Conservation (phyloP, 495 filamentous ascomycete species). For the Penicillium waksmanii region DNA sequence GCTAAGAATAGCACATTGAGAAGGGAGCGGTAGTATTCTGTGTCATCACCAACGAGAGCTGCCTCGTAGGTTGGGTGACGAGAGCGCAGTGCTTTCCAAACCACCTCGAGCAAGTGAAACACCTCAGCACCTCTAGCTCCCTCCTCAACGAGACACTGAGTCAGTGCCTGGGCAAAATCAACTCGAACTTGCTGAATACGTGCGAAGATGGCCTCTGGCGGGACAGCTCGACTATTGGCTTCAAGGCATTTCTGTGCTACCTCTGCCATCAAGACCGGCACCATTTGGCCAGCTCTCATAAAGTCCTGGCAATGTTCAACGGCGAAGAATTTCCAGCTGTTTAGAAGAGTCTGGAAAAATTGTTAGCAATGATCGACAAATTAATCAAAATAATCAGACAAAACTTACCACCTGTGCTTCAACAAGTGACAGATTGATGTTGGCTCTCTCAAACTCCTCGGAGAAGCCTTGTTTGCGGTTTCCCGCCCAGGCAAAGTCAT, state of each 20-base stretch:
- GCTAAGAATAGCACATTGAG: conserved; percentile 84
- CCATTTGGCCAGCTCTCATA: conserved; percentile 53
- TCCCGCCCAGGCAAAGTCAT: conserved; percentile 76
- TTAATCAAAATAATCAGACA: background rate
- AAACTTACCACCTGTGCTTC: conserved; percentile 84
- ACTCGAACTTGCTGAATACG: conserved; percentile 70
- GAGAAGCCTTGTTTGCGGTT: conserved; percentile 69
- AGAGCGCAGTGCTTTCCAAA: conserved; percentile 69
- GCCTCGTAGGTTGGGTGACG: conserved; percentile 67
- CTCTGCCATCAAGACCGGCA: conserved; percentile 67
- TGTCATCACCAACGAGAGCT: conserved; percentile 61
- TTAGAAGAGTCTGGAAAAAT: conserved; percentile 65
- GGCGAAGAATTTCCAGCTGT: conserved; percentile 87
- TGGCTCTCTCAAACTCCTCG: conserved; percentile 80
- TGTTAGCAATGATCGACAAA: background rate
- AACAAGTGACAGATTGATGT: conserved; percentile 86
- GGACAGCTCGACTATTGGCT: conserved; percentile 66
- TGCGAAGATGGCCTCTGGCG: conserved; percentile 73
- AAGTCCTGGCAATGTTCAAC: conserved; percentile 79
- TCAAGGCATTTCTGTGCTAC: conserved; percentile 74
- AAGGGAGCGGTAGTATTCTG: conserved; percentile 77
- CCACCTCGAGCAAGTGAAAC: conserved; percentile 61
- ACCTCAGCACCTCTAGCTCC: conserved; percentile 63
- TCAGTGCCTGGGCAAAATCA: conserved; percentile 74
- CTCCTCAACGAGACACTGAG: conserved; percentile 72